These are phyloP conservation scores for Eucalyptus lansdowneana DNA, from an alignment of 345 rosid genomes.

Conservation along the genomic window DNA sequence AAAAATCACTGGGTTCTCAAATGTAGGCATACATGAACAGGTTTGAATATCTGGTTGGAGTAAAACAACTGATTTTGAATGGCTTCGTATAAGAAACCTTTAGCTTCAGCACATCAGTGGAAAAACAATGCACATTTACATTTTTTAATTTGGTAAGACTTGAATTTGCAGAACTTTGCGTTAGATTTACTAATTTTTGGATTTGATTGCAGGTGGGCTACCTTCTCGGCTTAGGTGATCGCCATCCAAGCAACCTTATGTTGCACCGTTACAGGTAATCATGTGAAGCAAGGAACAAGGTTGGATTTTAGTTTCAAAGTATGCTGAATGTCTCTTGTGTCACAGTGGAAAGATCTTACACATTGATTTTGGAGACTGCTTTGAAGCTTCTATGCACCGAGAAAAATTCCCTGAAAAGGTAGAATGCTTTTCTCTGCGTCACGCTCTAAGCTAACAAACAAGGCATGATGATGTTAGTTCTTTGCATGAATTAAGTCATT, in stretches of 20 bases:
- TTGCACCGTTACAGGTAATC: conserved; percentile 76
- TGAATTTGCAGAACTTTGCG: neutral
- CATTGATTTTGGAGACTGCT: conserved; percentile 99
- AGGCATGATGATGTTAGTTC: neutral
- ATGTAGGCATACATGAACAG: neutral
- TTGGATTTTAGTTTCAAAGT: neutral
- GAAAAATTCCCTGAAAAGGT: conserved; percentile 99
- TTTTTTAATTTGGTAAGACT: neutral
- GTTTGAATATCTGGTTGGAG: neutral
- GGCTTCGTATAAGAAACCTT: neutral
- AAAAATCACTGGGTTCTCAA: neutral
- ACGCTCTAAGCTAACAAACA: neutral
- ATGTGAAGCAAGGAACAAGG: neutral
- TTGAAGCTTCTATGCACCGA: conserved; percentile 97
- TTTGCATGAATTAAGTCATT: neutral
- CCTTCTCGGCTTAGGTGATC: conserved; percentile 98
- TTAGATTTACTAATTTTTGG: neutral
- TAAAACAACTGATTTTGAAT: neutral
- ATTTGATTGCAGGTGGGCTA: conserved; percentile 76
- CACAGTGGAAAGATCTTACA: conserved; percentile 94
- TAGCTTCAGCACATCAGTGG: neutral
- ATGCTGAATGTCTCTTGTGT: conserved; percentile 2
- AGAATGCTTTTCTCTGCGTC: neutral
- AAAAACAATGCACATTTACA: neutral
- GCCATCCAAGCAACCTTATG: conserved; percentile 99